These are phyloP conservation scores for Keithomyces neogunnii DNA, from an alignment of 2,329 filamentous ascomycete genomes.

Conservation along the genomic window DNA sequence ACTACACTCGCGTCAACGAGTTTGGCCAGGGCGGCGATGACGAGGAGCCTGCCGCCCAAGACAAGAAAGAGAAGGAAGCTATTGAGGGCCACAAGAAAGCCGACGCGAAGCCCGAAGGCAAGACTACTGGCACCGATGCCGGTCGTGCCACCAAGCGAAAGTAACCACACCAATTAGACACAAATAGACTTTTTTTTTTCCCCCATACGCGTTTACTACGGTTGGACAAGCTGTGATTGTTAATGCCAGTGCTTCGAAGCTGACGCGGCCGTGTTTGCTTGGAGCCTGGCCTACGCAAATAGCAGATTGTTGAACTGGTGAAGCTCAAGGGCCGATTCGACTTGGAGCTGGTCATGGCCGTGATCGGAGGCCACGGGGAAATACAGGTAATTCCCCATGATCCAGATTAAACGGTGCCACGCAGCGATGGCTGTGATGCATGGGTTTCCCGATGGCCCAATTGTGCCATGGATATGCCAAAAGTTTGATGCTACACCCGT, in stretches of 20 bases:
- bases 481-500: too few species aligned
- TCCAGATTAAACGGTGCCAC: too few species aligned
- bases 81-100: constrained; percentile 30
- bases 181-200: background rate
- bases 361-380: too few species aligned
- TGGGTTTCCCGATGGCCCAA: too few species aligned
- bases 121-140: constrained; percentile 41
- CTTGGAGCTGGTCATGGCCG: too few species aligned
- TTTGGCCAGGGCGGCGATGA: constrained; percentile 98
- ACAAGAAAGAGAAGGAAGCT: constrained; percentile 23
- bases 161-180: constrained; percentile 11
- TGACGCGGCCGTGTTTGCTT: too few species aligned
- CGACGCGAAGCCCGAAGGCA: constrained; percentile 25
- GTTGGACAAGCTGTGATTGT: background rate
- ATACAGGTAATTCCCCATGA: too few species aligned
- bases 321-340: too few species aligned
- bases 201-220: background rate
- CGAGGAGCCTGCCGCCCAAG: constrained; percentile 39
- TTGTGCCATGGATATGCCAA: too few species aligned
- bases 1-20: constrained; percentile 90
- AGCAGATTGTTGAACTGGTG: too few species aligned
- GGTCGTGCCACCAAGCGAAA: constrained; percentile 36
- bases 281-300: too few species aligned
- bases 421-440: too few species aligned
- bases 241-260: background rate